These are phyloP conservation scores for Penicillium crystallinum DNA, from an alignment of 495 filamentous ascomycete genomes.

Conservation along the genomic window DNA sequence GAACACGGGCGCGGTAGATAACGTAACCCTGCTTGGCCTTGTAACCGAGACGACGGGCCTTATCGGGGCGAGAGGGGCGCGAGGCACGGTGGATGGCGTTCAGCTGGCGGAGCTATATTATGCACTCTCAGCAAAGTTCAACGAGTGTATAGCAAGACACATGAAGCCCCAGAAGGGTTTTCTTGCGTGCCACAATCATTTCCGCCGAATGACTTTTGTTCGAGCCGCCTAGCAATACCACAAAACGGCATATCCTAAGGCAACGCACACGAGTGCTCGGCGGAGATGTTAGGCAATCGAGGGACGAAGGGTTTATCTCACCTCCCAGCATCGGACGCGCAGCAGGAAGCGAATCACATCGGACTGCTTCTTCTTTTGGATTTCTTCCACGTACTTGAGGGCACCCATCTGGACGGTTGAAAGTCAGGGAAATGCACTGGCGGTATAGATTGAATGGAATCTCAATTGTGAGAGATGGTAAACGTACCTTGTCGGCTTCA, in stretches of 20 bases:
- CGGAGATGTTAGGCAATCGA: conserved; percentile 47
- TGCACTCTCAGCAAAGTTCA: conserved; percentile 99
- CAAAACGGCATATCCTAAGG: conserved; percentile 36
- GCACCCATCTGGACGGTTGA: conserved; percentile 65
- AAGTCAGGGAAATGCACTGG: conserved; percentile 9
- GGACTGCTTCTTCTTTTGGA: conserved; percentile 99
- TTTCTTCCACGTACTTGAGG: conserved; percentile 99
- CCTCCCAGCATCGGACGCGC: conserved; percentile 99
- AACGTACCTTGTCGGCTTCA: conserved; percentile 50
- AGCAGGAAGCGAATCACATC: conserved; percentile 99
- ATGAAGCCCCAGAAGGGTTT: conserved; percentile 24
- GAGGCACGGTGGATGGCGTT: conserved; percentile 99
- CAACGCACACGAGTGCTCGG: conserved; percentile 42
- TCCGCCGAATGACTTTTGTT: conserved; percentile 36
- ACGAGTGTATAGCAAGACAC: conserved; percentile 96
- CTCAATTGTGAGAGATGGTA: neutral
- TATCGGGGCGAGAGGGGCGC: conserved; percentile 96
- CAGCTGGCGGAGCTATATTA: conserved; percentile 98
- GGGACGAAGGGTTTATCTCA: conserved; percentile 60
- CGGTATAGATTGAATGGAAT: neutral
- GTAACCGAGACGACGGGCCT: conserved; percentile 99
- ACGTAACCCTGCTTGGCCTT: conserved; percentile 99
- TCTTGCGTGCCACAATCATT: conserved; percentile 45
- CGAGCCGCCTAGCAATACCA: conserved; percentile 35
- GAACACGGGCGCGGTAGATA: conserved; percentile 97